Base-by-base conservation (phyloP, 495 filamentous ascomycete genomes). In the Podospora appendiculata region DNA sequence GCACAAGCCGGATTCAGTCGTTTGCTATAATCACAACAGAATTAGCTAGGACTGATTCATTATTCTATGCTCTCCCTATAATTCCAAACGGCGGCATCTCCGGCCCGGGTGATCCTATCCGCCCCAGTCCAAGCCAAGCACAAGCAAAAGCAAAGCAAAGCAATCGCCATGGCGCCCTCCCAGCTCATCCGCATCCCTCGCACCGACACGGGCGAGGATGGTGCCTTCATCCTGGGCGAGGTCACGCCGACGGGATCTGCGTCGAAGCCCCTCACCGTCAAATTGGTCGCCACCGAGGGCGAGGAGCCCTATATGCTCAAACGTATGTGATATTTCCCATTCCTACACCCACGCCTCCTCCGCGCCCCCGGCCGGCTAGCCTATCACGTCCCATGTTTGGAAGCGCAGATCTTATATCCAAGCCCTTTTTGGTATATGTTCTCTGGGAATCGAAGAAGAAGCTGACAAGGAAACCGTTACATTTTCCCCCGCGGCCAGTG, bases 271-370 rank as follows among this genome's bases (percentile, higher is more conserved):
- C 56, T 88, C 9, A 83, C 88, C 55, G 52, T 89, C 46, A 79
- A 77, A 46, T 67, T 91, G 34, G 69, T 79, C 46, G 86, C 80
- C 1, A 89, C 86, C n/a, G 86, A 91, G 59, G 79, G 81, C 38
- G 75, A 78, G 38, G 68, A 67, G 42, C 81, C 84, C 7, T 91
- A 84, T 62, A 65, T 70, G 17, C 63, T 76, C 47, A 70, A 69
- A 51, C 60, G 85, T 87, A 70, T 60, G 76, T 64, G 42, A 49
- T 53, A 50, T 46, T 35, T 25, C 25, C 25, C 32, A 17, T 25
- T 35, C 32, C n/a, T n/a, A 14, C 25, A 25, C 25, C 25, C 5
- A 25, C 25, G n/a, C n/a, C n/a, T n/a, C n/a, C n/a, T n/a, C n/a
- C n/a, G n/a, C n/a, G n/a, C n/a, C n/a, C n/a, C 25, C 25, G 25